Evolutionary conservation across 345 rosid genomes (phyloP).

Genomic region (Salix koriyanagi): DNA sequence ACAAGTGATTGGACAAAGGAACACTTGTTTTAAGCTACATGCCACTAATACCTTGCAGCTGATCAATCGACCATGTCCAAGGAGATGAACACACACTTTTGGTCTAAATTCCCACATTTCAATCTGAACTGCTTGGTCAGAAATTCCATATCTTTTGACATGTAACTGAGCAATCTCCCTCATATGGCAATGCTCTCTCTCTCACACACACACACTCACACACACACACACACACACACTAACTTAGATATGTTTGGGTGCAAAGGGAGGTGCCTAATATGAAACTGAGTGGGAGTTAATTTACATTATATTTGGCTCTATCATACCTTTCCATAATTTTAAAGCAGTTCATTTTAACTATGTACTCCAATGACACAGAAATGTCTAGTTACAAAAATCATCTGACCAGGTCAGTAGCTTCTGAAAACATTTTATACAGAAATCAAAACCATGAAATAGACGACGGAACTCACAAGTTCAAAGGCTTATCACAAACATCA

Average conservation of each 20-base stretch:
- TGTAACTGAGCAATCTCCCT: too few relatives aligned
- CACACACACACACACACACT: too few relatives aligned
- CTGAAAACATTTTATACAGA: background rate
- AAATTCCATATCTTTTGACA: too few relatives aligned
- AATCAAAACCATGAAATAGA: background rate
- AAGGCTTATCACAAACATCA: slow-evolving; percentile 32
- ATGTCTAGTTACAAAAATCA: background rate
- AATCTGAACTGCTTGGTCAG: too few relatives aligned
- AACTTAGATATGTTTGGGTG: background rate
- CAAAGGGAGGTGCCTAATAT: background rate
- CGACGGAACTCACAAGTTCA: slow-evolving; percentile 22
- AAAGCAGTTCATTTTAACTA: background rate
- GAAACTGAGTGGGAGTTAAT: background rate
- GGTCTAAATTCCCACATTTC: too few relatives aligned
- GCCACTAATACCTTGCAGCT: background rate
- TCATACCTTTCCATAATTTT: background rate
- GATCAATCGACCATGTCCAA: background rate
- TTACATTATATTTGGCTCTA: background rate
- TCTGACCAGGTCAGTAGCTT: background rate
- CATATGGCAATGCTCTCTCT: too few relatives aligned
- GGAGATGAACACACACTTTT: background rate
- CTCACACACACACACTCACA: too few relatives aligned
- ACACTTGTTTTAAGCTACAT: background rate
- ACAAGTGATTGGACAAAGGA: background rate
- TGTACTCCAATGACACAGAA: background rate